These are phyloP conservation scores for Rosa rugosa DNA, from an alignment of 306 rosid genomes.

Conservation along the genomic window DNA sequence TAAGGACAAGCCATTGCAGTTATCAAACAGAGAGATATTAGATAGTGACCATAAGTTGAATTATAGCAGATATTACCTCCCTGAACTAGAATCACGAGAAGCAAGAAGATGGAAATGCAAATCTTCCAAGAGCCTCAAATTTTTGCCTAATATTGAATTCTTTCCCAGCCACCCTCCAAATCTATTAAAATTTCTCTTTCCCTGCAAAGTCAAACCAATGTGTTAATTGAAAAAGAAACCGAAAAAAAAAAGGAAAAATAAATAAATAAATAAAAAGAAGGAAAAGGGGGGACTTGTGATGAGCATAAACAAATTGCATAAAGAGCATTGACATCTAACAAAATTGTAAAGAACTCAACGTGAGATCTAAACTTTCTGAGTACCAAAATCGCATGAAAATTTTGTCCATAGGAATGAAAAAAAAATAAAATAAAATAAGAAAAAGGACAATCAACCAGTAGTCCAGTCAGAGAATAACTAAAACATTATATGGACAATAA, in stretches of 20 bases:
- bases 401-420: too few relatives aligned
- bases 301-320: too few relatives aligned
- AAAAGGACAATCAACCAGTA: too few relatives aligned
- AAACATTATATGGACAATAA: background rate
- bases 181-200: constrained; percentile 82
- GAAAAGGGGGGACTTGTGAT: too few relatives aligned
- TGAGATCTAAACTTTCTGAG: too few relatives aligned
- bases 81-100: constrained; percentile 77
- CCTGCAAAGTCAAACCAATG: constrained; percentile 47
- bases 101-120: constrained; percentile 87
- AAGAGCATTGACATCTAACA: too few relatives aligned
- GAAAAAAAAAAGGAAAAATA: background rate
- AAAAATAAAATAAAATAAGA: too few relatives aligned
- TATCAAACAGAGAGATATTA: constrained; percentile 12
- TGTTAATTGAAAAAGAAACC: too few relatives aligned
- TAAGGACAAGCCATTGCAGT: background rate
- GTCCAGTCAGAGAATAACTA: background rate
- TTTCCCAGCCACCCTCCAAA: constrained; percentile 98
- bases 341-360: too few relatives aligned
- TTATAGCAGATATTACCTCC: constrained; percentile 63
- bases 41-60: constrained; percentile 18
- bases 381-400: too few relatives aligned
- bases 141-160: constrained; percentile 82
- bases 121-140: constrained; percentile 85
- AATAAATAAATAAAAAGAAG: background rate